phyloP scores from a whole-genome alignment of 2,329 filamentous ascomycete genomes.

The Thermochaetoides dissita region DNA sequence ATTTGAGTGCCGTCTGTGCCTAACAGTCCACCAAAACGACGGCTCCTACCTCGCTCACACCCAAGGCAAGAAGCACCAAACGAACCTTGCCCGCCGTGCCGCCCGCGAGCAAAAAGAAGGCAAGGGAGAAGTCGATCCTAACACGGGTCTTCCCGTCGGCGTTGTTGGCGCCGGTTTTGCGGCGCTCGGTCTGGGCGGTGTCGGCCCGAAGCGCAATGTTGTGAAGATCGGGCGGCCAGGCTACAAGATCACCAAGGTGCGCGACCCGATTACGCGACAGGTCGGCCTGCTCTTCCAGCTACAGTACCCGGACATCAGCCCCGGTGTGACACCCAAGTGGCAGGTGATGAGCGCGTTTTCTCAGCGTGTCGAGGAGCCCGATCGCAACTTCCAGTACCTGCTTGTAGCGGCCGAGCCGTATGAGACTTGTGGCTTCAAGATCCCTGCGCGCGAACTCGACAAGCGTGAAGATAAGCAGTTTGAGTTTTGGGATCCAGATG shows the following conservation, averaged over 20 bases:
- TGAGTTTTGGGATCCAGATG: conserved; percentile 88
- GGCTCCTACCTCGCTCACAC: conserved; percentile 97
- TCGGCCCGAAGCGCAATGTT: conserved; percentile 59
- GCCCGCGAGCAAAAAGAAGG: conserved; percentile 92
- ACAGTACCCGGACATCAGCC: conserved; percentile 80
- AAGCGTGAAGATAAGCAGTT: conserved; percentile 77
- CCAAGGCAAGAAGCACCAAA: conserved; percentile 97
- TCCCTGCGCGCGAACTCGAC: conserved; percentile 87
- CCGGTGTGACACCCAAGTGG: conserved; percentile 64
- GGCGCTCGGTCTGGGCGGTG: conserved; percentile 36
- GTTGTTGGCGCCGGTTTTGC: conserved; percentile 58
- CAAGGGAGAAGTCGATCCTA: conserved; percentile 52
- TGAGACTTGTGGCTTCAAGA: conserved; percentile 92
- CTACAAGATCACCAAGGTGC: conserved; percentile 94
- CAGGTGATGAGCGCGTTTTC: conserved; percentile 97
- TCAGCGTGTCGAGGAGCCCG: conserved; percentile 87
- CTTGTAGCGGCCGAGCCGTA: conserved; percentile 93
- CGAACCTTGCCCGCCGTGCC: conserved; percentile 86
- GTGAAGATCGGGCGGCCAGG: conserved; percentile 93
- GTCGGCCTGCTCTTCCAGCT: conserved; percentile 89
- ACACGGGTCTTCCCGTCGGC: conserved; percentile 58
- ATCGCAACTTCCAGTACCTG: conserved; percentile 89
- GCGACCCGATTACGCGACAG: conserved; percentile 78
- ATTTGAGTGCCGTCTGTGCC: conserved; percentile 91
- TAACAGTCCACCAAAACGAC: conserved; percentile 98